phyloP scores from a whole-genome alignment of 164 flowering plant genomes.

The Annona cherimola region DNA sequence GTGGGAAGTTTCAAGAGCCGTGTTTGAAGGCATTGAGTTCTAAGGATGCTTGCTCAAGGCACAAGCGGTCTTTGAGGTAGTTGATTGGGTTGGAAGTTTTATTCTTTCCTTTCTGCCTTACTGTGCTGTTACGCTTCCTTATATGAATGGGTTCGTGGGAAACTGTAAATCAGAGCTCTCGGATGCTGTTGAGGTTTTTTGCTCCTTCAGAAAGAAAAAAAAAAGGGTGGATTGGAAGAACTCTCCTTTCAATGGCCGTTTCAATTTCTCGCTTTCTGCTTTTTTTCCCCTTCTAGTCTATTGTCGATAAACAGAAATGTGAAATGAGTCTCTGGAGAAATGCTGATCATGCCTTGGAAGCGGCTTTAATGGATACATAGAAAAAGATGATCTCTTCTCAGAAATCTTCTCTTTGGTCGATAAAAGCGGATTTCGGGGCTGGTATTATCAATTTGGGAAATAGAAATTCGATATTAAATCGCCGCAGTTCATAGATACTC shows the following conservation, averaged over 20 bases:
- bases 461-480: too few relatives aligned
- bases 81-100: conserved; percentile 2
- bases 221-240: background rate
- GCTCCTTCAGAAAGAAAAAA: background rate
- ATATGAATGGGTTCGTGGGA: background rate
- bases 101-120: background rate
- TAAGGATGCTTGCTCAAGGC: conserved; percentile 32
- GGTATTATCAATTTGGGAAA: too few relatives aligned
- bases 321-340: background rate
- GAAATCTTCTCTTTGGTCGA: background rate
- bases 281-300: background rate
- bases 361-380: background rate
- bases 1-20: conserved; percentile 24
- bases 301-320: background rate
- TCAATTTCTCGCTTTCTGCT: background rate
- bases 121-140: background rate
- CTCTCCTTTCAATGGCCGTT: background rate
- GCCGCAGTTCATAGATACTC: too few relatives aligned
- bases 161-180: background rate
- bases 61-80: conserved; percentile 47
- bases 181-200: background rate
- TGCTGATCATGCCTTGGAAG: background rate
- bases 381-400: background rate
- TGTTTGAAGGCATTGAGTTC: conserved; percentile 27
- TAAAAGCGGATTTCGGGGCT: too few relatives aligned